Conservation (phyloP, 2,329 filamentous ascomycete genomes). For the Alternaria ethzedia region DNA sequence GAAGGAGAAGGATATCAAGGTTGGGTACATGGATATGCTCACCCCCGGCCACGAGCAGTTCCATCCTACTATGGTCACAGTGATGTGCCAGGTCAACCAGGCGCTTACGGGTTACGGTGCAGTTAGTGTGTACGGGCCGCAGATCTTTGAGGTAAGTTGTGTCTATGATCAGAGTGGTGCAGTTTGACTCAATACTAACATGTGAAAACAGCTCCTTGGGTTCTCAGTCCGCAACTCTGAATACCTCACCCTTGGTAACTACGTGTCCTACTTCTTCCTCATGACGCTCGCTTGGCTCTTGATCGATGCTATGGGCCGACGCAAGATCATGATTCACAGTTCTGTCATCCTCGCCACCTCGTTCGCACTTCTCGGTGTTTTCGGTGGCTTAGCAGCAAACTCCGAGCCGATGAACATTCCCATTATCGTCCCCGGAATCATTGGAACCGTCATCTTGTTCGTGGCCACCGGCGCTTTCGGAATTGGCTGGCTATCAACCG, state of each 20-base stretch:
- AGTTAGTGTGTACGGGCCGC: constrained; percentile 67
- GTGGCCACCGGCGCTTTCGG: constrained; percentile 66
- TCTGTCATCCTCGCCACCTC: constrained; percentile 56
- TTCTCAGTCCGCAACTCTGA: constrained; percentile 60
- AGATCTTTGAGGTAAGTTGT: constrained; percentile 61
- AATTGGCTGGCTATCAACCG: constrained; percentile 65
- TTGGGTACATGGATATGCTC: constrained; percentile 65
- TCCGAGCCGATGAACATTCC: constrained; percentile 47
- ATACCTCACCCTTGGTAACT: constrained; percentile 66
- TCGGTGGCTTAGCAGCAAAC: constrained; percentile 58
- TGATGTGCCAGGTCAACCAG: constrained; percentile 70
- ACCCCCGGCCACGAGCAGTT: constrained; percentile 62
- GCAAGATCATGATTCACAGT: constrained; percentile 62
- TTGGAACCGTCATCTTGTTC: constrained; percentile 61
- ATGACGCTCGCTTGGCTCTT: constrained; percentile 68
- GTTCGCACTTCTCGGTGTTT: constrained; percentile 60
- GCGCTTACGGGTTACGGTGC: constrained; percentile 65
- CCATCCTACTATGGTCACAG: constrained; percentile 65
- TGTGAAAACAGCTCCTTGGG: constrained; percentile 62
- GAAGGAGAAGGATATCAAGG: constrained; percentile 55
- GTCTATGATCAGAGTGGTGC: not conserved
- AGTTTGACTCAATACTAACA: constrained; percentile 51
- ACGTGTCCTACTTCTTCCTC: constrained; percentile 65
- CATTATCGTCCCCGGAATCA: constrained; percentile 54
- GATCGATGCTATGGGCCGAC: constrained; percentile 63